These are phyloP conservation scores for Cucumis melo DNA, from an alignment of 306 rosid species.

Conservation along the genomic window DNA sequence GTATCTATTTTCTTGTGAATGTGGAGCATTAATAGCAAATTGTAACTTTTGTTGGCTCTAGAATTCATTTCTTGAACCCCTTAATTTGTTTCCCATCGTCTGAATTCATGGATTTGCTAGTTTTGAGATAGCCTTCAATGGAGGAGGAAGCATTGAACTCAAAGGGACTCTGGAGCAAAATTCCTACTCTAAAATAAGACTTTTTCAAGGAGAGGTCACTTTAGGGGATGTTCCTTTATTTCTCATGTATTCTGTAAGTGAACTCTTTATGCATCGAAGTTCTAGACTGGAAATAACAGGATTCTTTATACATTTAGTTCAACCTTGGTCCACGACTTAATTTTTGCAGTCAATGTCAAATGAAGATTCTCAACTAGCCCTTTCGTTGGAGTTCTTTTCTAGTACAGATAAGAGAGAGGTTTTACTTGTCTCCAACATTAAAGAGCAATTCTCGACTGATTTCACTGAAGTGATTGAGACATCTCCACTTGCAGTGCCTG, in stretches of 20 bases:
- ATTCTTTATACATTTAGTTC: not conserved
- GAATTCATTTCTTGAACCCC: not conserved
- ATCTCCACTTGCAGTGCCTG: slow-evolving; percentile 12
- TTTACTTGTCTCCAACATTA: slow-evolving; percentile 20
- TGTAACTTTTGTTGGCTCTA: too few species aligned
- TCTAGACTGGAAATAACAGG: not conserved
- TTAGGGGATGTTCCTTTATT: slow-evolving; percentile 45
- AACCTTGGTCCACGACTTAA: not conserved
- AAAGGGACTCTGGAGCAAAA: slow-evolving; percentile 48
- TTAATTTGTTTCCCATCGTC: not conserved
- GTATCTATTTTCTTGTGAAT: not conserved
- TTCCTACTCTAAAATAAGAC: slow-evolving; percentile 27
- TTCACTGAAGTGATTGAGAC: slow-evolving; percentile 32
- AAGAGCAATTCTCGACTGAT: slow-evolving; percentile 22
- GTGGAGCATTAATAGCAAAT: too few species aligned
- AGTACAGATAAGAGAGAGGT: slow-evolving; percentile 13
- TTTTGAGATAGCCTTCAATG: slow-evolving; percentile 53
- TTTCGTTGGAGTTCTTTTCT: slow-evolving; percentile 45
- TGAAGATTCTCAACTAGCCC: slow-evolving; percentile 51
- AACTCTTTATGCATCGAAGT: not conserved
- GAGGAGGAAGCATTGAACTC: slow-evolving; percentile 72
- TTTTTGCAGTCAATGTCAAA: slow-evolving; percentile 56
- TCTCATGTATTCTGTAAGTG: slow-evolving; percentile 56
- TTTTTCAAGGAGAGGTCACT: slow-evolving; percentile 52
- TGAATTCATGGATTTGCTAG: slow-evolving; percentile 19